Conservation (phyloP, 2,329 filamentous ascomycete genomes). For the Ceratocystis papillata region DNA sequence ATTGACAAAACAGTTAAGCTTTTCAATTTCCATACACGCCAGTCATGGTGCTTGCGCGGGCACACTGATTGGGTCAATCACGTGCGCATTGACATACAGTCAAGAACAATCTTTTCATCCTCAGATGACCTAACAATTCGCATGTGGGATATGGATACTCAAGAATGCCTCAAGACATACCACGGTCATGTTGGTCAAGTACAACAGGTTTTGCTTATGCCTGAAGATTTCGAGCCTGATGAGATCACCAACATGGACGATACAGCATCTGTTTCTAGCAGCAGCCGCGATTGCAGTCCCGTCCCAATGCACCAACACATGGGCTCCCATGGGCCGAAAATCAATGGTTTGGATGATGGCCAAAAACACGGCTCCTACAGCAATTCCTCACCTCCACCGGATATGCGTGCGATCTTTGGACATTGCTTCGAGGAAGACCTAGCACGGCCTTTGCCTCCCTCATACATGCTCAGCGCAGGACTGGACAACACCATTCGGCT, state of each 20-base stretch:
- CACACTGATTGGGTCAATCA: slow-evolving; percentile 95
- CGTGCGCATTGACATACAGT: slow-evolving; percentile 73
- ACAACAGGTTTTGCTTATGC: slow-evolving; percentile 77
- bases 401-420: slow-evolving; percentile 48
- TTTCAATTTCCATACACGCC: slow-evolving; percentile 80
- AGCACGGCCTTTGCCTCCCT: slow-evolving; percentile 61
- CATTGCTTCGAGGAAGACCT: slow-evolving; percentile 50
- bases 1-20: slow-evolving; percentile 84
- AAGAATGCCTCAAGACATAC: slow-evolving; percentile 64
- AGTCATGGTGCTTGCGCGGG: slow-evolving; percentile 67
- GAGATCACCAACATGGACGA: slow-evolving; percentile 49
- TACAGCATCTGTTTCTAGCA: slow-evolving; percentile 40
- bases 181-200: slow-evolving; percentile 90
- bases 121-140: slow-evolving; percentile 88
- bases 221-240: slow-evolving; percentile 80
- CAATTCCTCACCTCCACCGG: slow-evolving; percentile 30
- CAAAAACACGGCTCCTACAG: background rate
- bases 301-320: slow-evolving; percentile 24
- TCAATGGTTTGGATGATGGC: background rate
- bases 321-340: background rate
- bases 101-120: slow-evolving; percentile 79
- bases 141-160: slow-evolving; percentile 84
- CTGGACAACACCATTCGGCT: slow-evolving; percentile 84
- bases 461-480: slow-evolving; percentile 87
- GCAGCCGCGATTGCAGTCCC: slow-evolving; percentile 32